Conservation (phyloP, 179 eudicot genomes). For the Pouteria campechiana region DNA sequence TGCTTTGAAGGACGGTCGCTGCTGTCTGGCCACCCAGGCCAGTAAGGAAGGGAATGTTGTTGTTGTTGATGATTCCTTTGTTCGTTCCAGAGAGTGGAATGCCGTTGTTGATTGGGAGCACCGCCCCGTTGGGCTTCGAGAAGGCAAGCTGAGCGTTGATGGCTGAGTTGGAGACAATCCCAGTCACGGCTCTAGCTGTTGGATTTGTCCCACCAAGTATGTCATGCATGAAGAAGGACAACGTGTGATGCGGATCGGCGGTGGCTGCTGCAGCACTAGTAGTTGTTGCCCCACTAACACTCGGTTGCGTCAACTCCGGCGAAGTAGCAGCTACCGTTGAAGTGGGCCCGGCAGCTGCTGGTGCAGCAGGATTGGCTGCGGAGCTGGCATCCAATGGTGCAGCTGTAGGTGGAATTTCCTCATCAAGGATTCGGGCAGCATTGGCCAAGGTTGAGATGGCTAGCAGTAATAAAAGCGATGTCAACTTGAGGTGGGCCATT, state of each 20-base stretch:
- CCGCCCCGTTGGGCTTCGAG: conserved; percentile 15
- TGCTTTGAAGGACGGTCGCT: conserved; percentile 6
- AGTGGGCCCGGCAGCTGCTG: no score
- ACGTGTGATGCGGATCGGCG: neutral
- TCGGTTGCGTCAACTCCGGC: no score
- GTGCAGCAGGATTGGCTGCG: neutral
- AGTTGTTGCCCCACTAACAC: no score
- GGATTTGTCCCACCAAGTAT: conserved; percentile 20
- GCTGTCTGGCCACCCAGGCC: conserved; percentile 12
- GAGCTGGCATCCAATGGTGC: no score
- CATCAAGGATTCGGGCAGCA: conserved; percentile 6
- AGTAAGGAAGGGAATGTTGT: conserved; percentile 18
- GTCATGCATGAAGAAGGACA: conserved; percentile 24
- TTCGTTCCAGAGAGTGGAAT: neutral
- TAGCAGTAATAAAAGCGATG: conserved; percentile 1
- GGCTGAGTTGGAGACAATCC: conserved; percentile 6
- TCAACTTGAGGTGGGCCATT: no score
- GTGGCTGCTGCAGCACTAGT: no score
- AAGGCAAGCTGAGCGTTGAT: conserved; percentile 14
- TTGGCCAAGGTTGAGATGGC: neutral
- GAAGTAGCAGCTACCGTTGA: no score
- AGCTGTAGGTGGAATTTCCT: neutral
- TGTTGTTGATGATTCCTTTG: conserved; percentile 2
- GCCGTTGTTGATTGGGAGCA: conserved; percentile 5
- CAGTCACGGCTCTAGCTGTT: conserved; percentile 12